These are phyloP conservation scores for Amanita subjunquillea DNA, from an alignment of 768 basidiomycete genomes.

Conservation along the genomic window DNA sequence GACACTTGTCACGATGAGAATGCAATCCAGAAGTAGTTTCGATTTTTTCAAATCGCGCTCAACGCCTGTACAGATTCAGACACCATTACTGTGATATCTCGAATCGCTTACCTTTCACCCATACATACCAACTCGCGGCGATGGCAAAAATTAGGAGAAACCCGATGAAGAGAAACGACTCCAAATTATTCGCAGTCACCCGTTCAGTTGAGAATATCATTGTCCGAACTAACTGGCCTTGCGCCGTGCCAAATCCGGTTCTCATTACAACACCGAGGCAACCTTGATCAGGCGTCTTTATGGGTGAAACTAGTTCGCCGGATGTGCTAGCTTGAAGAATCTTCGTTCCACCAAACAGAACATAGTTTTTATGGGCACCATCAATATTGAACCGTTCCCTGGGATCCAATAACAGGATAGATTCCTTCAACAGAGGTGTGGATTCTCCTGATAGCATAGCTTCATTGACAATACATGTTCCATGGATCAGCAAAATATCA, in stretches of 20 bases:
- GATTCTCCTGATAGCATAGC: conserved; percentile 99
- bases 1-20: conserved; percentile 93
- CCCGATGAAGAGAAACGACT: conserved; percentile 95
- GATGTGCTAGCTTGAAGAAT: conserved; percentile 72
- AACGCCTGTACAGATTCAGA: conserved; percentile 45
- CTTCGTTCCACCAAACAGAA: conserved; percentile 96
- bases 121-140: conserved; percentile 97
- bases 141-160: conserved; percentile 97
- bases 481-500: conserved; percentile 85
- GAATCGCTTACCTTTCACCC: conserved; percentile 67
- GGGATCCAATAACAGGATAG: conserved; percentile 73
- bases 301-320: conserved; percentile 33
- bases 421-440: conserved; percentile 93
- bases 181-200: conserved; percentile 91
- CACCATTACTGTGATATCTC: background rate
- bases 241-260: conserved; percentile 95
- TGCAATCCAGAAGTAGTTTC: conserved; percentile 90
- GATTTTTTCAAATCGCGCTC: conserved; percentile 90
- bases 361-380: conserved; percentile 73
- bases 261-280: conserved; percentile 88
- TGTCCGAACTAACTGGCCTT: conserved; percentile 93
- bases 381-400: conserved; percentile 78
- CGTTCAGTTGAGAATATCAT: conserved; percentile 99
- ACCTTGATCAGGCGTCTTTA: conserved; percentile 81
- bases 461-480: conserved; percentile 95